phyloP scores from a whole-genome alignment of 2,329 filamentous ascomycete genomes.

The Byssothecium circinans region DNA sequence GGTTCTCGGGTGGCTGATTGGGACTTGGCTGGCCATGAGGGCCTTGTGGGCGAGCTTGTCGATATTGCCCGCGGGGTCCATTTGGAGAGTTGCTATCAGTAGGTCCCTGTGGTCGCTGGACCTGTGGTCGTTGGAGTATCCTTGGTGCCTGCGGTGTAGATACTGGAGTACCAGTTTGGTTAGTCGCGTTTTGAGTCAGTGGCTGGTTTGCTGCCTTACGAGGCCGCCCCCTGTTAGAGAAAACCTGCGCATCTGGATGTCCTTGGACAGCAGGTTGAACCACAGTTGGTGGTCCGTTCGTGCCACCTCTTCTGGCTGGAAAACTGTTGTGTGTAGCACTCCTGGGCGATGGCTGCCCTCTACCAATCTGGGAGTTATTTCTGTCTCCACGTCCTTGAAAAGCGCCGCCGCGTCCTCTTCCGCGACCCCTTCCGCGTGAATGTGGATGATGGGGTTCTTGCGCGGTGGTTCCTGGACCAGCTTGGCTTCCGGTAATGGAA shows the following conservation, averaged over 20 bases:
- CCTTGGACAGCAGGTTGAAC: neutral
- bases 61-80: neutral
- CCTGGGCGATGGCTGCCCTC: neutral
- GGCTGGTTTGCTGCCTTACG: constrained; percentile 4
- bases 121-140: constrained; percentile 24
- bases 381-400: constrained; percentile 9
- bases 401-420: constrained; percentile 24
- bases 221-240: neutral
- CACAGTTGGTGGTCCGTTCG: neutral
- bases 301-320: neutral
- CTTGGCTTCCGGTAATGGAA: constrained; percentile 23
- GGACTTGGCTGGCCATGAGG: constrained; percentile 14
- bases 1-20: constrained; percentile 24
- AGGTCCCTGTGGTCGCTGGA: constrained; percentile 22
- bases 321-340: neutral
- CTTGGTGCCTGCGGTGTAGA: constrained; percentile 9
- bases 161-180: neutral
- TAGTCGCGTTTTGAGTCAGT: constrained; percentile 2
- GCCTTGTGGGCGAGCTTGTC: neutral
- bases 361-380: neutral
- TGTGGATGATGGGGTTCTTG: constrained; percentile 19
- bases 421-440: constrained; percentile 10
- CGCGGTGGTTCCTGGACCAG: constrained; percentile 15
- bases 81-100: neutral
- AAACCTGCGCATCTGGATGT: neutral